Evolutionary conservation across 257 asterid genomes (phyloP).

Genomic region (Verbena officinalis): DNA sequence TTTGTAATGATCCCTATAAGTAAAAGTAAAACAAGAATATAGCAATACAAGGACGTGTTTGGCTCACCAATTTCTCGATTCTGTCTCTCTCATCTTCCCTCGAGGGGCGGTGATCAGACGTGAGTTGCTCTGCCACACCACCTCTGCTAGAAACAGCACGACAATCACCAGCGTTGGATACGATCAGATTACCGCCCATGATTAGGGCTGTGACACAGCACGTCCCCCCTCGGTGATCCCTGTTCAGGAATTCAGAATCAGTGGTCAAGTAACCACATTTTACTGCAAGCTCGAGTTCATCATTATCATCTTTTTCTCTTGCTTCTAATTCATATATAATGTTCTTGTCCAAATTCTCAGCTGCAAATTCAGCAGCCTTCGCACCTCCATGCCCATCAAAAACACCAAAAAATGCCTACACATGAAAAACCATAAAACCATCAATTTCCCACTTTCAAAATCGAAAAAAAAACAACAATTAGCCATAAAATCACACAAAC

Average conservation of each 20-base stretch:
- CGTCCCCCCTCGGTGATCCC: conserved; percentile 66
- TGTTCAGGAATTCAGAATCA: conserved; percentile 64
- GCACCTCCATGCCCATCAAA: conserved; percentile 88
- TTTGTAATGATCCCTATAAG: no score
- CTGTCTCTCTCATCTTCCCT: conserved; percentile 67
- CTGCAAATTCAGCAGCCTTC: conserved; percentile 76
- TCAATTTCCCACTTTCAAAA: neutral
- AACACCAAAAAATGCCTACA: conserved; percentile 67
- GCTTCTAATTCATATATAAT: conserved; percentile 48
- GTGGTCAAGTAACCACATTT: conserved; percentile 71
- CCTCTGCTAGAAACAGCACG: conserved; percentile 74
- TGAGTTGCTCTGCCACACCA: conserved; percentile 75
- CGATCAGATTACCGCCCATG: conserved; percentile 54
- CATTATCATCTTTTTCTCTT: conserved; percentile 26
- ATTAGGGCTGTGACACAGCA: conserved; percentile 84
- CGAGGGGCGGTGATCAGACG: conserved; percentile 84
- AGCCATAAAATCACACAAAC: conserved; percentile 15
- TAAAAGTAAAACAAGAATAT: neutral
- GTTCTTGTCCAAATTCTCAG: conserved; percentile 58
- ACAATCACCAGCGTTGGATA: conserved; percentile 91
- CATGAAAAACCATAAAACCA: neutral
- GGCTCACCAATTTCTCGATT: conserved; percentile 65
- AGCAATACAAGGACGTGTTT: neutral
- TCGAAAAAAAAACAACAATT: neutral
- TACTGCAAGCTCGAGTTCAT: conserved; percentile 41